phyloP scores from a whole-genome alignment of 306 rosid genomes.

The Dryas alaskensis region DNA sequence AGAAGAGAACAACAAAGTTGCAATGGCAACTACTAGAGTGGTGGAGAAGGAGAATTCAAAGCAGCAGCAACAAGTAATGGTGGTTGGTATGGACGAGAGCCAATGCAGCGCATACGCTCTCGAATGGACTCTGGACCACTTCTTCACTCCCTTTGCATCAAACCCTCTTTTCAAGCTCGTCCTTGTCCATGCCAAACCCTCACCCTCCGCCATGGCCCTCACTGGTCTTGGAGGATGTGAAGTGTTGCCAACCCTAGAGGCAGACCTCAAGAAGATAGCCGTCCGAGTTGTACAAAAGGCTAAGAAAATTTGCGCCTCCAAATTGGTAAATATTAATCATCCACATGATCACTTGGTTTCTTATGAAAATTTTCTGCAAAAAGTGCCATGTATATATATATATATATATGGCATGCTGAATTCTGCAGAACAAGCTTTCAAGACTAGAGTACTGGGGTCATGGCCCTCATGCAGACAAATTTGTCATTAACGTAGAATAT shows the following conservation, averaged over 20 bases:
- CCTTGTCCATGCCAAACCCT: slow-evolving; percentile 42
- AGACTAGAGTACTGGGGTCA: no score
- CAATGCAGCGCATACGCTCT: slow-evolving; percentile 44
- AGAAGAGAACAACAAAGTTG: background rate
- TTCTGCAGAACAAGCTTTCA: no score
- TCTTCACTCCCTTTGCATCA: slow-evolving; percentile 33
- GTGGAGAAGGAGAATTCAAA: background rate
- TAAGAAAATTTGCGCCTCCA: slow-evolving; percentile 37
- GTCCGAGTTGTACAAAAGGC: slow-evolving; percentile 38
- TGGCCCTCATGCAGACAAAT: no score
- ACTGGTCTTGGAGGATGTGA: slow-evolving; percentile 33
- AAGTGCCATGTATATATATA: no score
- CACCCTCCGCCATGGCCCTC: slow-evolving; percentile 29
- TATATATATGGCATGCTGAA: no score
- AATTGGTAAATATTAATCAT: slow-evolving; percentile 32
- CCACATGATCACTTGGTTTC: no score
- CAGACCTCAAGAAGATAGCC: slow-evolving; percentile 40
- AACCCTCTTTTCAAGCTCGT: slow-evolving; percentile 42
- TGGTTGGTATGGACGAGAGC: slow-evolving; percentile 32
- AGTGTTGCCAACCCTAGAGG: slow-evolving; percentile 26
- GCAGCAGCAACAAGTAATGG: slow-evolving; percentile 22
- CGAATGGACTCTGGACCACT: slow-evolving; percentile 46
- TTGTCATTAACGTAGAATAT: no score
- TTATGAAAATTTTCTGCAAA: background rate
- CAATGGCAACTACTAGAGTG: background rate